A percentile compares a stretch with the other conserved stretches of the same genome.
phyloP scores from a whole-genome alignment of 148 eudicot species.

The Amaranthus palmeri region DNA sequence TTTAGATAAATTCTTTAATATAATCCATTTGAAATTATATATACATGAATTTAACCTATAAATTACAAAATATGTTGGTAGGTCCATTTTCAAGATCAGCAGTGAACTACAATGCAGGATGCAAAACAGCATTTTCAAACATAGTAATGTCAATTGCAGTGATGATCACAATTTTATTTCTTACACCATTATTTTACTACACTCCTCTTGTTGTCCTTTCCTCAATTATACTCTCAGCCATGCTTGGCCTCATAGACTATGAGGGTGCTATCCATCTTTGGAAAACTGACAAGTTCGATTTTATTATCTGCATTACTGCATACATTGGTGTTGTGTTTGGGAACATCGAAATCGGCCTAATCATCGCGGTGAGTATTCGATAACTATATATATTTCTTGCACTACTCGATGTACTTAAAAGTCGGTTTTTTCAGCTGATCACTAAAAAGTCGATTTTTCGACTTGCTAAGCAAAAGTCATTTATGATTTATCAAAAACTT shows the following conservation, averaged over 20 bases:
- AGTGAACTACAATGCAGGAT: conserved; percentile 93
- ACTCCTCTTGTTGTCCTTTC: conserved; percentile 87
- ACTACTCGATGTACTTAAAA: too few species aligned
- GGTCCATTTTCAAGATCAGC: conserved; percentile 97
- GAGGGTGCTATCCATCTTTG: conserved; percentile 73
- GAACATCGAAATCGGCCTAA: conserved; percentile 69
- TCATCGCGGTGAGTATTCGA: conserved; percentile 53
- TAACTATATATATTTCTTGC: too few species aligned
- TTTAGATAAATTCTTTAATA: too few species aligned
- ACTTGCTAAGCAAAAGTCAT: too few species aligned
- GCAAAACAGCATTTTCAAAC: conserved; percentile 90
- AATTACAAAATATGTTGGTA: neutral
- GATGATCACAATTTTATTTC: conserved; percentile 68
- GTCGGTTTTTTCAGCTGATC: too few species aligned
- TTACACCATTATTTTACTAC: conserved; percentile 74
- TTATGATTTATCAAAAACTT: too few species aligned
- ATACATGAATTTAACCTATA: too few species aligned
- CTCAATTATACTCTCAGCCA: conserved; percentile 75
- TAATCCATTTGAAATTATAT: too few species aligned
- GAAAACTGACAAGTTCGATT: conserved; percentile 84
- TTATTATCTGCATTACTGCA: conserved; percentile 64
- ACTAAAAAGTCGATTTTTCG: too few species aligned
- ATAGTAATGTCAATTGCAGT: conserved; percentile 84
- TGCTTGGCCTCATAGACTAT: conserved; percentile 90
- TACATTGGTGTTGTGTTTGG: conserved; percentile 83